These are phyloP conservation scores for Mytilinidion resinicola DNA, from an alignment of 495 filamentous ascomycete species.

Conservation along the genomic window DNA sequence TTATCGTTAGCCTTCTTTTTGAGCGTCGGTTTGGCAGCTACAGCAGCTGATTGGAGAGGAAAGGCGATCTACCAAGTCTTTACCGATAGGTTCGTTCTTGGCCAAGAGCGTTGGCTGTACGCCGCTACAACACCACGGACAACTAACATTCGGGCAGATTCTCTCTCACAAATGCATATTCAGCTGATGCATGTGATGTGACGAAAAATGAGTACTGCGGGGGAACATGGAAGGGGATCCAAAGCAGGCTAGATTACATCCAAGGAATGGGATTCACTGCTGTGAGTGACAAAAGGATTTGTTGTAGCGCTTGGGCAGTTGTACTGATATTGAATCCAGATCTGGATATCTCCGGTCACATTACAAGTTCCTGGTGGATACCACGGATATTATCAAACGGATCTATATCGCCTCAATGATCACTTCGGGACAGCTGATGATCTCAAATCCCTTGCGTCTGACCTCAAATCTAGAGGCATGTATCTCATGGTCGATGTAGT, in stretches of 20 bases:
- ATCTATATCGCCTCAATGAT: constrained; percentile 56
- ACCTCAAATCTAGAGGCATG: constrained; percentile 56
- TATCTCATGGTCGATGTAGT: constrained; percentile 76
- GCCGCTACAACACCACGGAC: too few species aligned
- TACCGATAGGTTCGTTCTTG: neutral
- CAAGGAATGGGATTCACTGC: constrained; percentile 74
- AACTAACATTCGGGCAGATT: neutral
- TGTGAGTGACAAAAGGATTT: constrained; percentile 30
- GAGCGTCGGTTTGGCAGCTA: neutral
- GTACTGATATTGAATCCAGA: neutral
- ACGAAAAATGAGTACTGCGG: constrained; percentile 60
- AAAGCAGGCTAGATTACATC: constrained; percentile 63
- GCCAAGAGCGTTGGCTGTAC: too few species aligned
- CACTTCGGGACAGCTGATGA: constrained; percentile 61
- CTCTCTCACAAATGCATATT: neutral
- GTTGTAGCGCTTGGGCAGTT: too few species aligned
- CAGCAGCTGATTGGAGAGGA: neutral
- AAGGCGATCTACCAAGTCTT: neutral
- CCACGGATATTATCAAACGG: constrained; percentile 70
- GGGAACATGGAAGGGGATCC: constrained; percentile 66
- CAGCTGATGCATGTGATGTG: constrained; percentile 39
- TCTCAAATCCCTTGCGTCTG: constrained; percentile 52
- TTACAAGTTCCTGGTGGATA: constrained; percentile 36
- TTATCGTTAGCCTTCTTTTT: neutral
- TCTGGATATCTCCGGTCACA: constrained; percentile 15